Base-by-base conservation (phyloP, 257 asterid species). In the Salvia splendens region DNA sequence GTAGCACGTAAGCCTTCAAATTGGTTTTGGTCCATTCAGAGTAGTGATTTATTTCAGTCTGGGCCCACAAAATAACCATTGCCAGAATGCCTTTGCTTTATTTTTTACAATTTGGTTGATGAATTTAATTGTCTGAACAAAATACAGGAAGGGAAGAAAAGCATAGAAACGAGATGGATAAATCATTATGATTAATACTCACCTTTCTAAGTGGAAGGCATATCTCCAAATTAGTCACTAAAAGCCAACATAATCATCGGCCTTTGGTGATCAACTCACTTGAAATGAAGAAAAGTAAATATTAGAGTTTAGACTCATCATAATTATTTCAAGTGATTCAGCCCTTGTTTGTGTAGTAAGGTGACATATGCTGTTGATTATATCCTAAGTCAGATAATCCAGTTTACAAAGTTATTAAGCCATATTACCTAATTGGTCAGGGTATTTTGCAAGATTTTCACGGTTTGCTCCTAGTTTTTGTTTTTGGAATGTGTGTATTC, bases 241-340 rank as follows among this genome's bases (percentile, higher is more conserved):
- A 56, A 56, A 32, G n/a, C 59, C 59, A 53, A 24, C 15, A 53
- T 10, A 24, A 53, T 53, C 59, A 53, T 20, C 16, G 35, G 6
- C 57, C 6, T 7, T 17, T 12, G 6, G 12, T 51, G 57, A 51
- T 17, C n/a, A 4, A 28, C 61, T 3, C 61, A 10, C 10, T 28
- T 30, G 30, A 54, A 54, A 28, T 12, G 9, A 24, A 56, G 43
- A 56, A 32, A 33, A 56, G 62, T 56, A 56, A 56, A 56, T 7
- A 32, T 55, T 30, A 24, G 3, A 24, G 30, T 2, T 24, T 24
- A 55, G 41, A 12, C 42, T 5, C 41, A 54, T 8, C 5, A 32
- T 42, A 33, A 30, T 3, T 5, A 24, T 24, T 24, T 24, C 20
- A 12, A 33, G 62, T 0, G 3, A 56, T 33, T 54, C 17, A 54